A percentile compares a stretch with the other conserved stretches of the same genome.
Conservation (phyloP, 75 land plant genomes). For the Pseudotsuga menziesii region DNA sequence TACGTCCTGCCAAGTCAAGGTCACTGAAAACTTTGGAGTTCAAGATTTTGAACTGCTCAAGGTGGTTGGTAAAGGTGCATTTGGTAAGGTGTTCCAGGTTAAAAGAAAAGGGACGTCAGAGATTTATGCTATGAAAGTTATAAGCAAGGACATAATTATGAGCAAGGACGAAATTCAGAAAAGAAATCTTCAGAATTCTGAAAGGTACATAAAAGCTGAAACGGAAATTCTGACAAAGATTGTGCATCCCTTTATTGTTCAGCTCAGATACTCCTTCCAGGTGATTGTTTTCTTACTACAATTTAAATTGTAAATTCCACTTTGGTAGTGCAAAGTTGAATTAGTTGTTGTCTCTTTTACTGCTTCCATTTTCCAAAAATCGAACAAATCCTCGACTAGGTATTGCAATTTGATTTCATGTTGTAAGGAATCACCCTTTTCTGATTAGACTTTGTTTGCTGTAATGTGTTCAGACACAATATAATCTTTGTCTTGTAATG, state of each 20-base stretch:
- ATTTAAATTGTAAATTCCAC: too few species aligned
- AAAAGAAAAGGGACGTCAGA: conserved; percentile 11
- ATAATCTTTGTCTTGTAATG: conserved; percentile 37
- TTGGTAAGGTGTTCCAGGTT: too few species aligned
- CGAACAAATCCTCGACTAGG: too few species aligned
- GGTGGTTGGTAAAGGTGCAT: not conserved
- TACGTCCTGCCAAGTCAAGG: too few species aligned
- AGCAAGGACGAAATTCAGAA: conserved; percentile 75
- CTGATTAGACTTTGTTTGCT: too few species aligned
- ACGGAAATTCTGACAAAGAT: conserved; percentile 25
- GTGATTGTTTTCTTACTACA: conserved; percentile 29
- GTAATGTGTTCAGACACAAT: too few species aligned
- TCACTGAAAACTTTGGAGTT: too few species aligned
- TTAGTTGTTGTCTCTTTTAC: too few species aligned
- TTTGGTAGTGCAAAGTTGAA: too few species aligned
- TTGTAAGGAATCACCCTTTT: too few species aligned
- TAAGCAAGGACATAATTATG: conserved; percentile 66
- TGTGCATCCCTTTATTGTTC: conserved; percentile 51
- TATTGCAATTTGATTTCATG: too few species aligned
- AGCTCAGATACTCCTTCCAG: conserved; percentile 90
- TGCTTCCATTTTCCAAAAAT: too few species aligned
- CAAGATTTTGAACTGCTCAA: conserved; percentile 81
- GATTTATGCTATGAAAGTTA: conserved; percentile 96
- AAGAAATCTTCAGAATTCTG: conserved; percentile 85
- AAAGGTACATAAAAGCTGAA: conserved; percentile 59